Base-by-base conservation (phyloP, 306 rosid genomes). In the Carpinus viminea region DNA sequence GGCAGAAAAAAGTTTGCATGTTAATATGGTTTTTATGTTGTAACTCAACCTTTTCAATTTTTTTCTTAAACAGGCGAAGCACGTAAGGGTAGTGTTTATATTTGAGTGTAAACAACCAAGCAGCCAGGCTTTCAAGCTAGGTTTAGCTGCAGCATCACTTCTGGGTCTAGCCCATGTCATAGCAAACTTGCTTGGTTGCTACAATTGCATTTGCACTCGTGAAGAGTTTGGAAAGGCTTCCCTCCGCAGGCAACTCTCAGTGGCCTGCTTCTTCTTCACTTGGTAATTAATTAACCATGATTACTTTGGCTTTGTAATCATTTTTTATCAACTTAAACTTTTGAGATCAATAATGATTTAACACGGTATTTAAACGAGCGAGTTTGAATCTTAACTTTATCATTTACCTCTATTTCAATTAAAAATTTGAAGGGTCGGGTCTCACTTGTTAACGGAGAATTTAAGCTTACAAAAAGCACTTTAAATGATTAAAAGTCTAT, bases 41-140 rank as follows among this genome's bases (percentile, higher is more conserved):
- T n/a, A 52, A 11, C n/a, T 57, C 13, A 38, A 48, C 48, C 28
- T 26, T 68, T 47, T 68, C 2, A 2, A 4, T 31, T 2, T 31
- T 68, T 54, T 12, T 2, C 55, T 21, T 16, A 57, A 89, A 56
- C 87, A 90, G 98, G 97, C 87, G 48, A 93, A 93, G 83, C 96
- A 95, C 74, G 69, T 93, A 17, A 89, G 90, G 74, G 26, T 24
- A 24, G 28, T 95, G 54, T 95, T 98, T 97, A 90, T 95, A 82
- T 95, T 95, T 61, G 99, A 95, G 87, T 95, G 99, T 72, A 90
- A 90, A 84, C 87, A 95, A 10, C 99, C 99, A 79, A 95, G 98
- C 66, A 86, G 85, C 26, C 82, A 85, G 52, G 98, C 99, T 36
- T 95, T 91, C 88, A 86, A 86, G 90, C 80, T 91, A 10, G 99